Evolutionary conservation across 352 stramenopile species (phyloP).

Genomic region (Globisporangium lucens): DNA sequence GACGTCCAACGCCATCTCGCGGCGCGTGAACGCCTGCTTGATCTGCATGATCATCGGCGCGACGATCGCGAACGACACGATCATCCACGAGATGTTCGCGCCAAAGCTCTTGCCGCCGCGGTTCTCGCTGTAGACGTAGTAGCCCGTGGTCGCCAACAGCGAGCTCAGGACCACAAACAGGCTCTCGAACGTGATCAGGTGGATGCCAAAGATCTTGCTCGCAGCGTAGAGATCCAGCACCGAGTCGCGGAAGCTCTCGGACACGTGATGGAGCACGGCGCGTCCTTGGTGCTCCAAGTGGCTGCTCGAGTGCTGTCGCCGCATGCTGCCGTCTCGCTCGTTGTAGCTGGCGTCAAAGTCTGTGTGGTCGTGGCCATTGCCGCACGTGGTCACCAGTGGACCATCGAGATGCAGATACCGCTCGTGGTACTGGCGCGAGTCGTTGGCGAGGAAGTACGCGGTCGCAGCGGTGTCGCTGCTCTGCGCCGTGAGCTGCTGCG

Average conservation of each 20-base stretch:
- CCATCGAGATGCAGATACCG: conserved; percentile 13
- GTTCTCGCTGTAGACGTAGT: conserved; percentile 59
- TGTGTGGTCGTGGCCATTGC: conserved; percentile 23
- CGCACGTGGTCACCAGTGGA: conserved; percentile 14
- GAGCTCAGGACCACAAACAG: conserved; percentile 68
- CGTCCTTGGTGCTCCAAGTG: conserved; percentile 11
- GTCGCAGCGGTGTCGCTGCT: conserved; percentile 16
- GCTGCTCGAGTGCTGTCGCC: conserved; percentile 16
- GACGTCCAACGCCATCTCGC: conserved; percentile 65
- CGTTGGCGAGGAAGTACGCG: conserved; percentile 13
- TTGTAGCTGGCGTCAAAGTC: conserved; percentile 14
- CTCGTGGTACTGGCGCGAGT: conserved; percentile 8
- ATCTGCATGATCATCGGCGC: conserved; percentile 90
- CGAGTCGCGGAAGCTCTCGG: conserved; percentile 53
- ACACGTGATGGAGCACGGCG: conserved; percentile 26
- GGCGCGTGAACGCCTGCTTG: conserved; percentile 69
- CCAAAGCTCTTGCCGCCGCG: conserved; percentile 40
- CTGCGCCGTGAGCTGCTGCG: conserved; percentile 9
- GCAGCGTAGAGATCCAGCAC: conserved; percentile 77
- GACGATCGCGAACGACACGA: conserved; percentile 78
- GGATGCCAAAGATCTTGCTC: conserved; percentile 68
- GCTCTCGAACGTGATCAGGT: conserved; percentile 77
- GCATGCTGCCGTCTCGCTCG: not conserved
- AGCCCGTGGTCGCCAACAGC: conserved; percentile 54
- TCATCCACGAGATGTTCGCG: conserved; percentile 84